Percentiles rank a stretch among this genome's conserved stretches.
These are phyloP conservation scores for Holtermannia corniformis DNA, from an alignment of 768 basidiomycete genomes.

Conservation along the genomic window DNA sequence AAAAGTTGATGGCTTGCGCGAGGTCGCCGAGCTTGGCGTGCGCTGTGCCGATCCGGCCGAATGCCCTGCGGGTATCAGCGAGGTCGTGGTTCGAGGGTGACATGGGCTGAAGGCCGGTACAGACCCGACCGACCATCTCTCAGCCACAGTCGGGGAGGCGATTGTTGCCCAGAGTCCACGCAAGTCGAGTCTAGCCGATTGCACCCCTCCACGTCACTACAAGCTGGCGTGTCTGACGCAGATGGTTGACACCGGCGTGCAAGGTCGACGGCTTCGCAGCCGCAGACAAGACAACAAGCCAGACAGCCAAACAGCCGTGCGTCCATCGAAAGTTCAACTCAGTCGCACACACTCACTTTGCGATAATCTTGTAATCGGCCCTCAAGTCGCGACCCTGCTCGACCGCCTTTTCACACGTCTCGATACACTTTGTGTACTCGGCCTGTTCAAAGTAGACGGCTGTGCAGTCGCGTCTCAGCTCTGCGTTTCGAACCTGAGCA, in stretches of 20 bases:
- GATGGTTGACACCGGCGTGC: too few species aligned
- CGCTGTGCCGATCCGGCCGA: conserved; percentile 77
- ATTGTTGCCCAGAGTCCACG: neutral
- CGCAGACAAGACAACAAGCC: too few species aligned
- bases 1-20: conserved; percentile 73
- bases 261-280: too few species aligned
- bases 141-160: neutral
- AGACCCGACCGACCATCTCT: neutral
- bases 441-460: conserved; percentile 92
- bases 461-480: conserved; percentile 29
- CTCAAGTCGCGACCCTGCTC: conserved; percentile 87
- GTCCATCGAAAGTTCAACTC: neutral
- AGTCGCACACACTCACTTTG: conserved; percentile 49
- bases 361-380: conserved; percentile 88
- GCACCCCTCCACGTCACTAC: too few species aligned
- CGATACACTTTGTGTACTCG: conserved; percentile 81
- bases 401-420: conserved; percentile 88
- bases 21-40: conserved; percentile 74
- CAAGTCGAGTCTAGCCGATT: too few species aligned
- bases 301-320: neutral
- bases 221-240: too few species aligned
- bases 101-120: too few species aligned
- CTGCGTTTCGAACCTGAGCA: neutral
- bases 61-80: conserved; percentile 46
- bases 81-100: neutral